Conservation (phyloP, 1,284 basidiomycete species). For the Leccinum fallax region DNA sequence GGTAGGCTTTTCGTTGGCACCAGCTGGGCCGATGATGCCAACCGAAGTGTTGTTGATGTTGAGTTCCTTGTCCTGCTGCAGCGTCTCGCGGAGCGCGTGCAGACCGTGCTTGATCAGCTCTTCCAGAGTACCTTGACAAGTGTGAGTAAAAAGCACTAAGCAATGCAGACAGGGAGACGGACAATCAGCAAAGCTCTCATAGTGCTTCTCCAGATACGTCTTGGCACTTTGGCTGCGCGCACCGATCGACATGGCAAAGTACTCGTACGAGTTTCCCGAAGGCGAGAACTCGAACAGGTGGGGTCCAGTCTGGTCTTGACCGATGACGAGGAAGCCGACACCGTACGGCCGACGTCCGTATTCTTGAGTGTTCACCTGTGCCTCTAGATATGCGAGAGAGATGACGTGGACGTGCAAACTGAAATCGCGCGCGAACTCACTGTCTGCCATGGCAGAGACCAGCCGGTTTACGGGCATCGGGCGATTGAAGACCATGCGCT, state of each 20-base stretch:
- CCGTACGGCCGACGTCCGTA: constrained; percentile 98
- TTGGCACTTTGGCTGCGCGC: constrained; percentile 97
- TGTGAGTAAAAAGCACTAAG: constrained; percentile 1
- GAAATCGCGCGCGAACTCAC: constrained; percentile 50
- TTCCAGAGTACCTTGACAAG: constrained; percentile 69
- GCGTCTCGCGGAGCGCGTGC: constrained; percentile 90
- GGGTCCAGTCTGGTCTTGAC: constrained; percentile 92
- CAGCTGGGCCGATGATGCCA: constrained; percentile 81
- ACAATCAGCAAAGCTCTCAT: constrained; percentile 86
- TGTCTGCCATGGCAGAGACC: constrained; percentile 93
- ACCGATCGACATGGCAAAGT: constrained; percentile 98
- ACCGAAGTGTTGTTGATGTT: constrained; percentile 91
- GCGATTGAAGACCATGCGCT: constrained; percentile 93
- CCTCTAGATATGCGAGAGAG: constrained; percentile 62
- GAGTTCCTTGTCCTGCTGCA: constrained; percentile 97
- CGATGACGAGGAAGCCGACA: constrained; percentile 98
- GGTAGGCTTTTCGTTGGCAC: constrained; percentile 56
- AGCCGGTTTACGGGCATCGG: constrained; percentile 93
- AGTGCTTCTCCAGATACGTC: constrained; percentile 97
- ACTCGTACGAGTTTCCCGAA: constrained; percentile 97
- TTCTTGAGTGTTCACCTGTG: constrained; percentile 98
- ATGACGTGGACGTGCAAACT: constrained; percentile 2
- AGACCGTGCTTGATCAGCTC: constrained; percentile 90
- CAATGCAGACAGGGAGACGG: constrained; percentile 33
- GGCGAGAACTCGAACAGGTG: constrained; percentile 99